A percentile compares a stretch with the other conserved stretches of the same genome.
Evolutionary conservation across 495 filamentous ascomycete genomes (phyloP).

Genomic region (Podospora appendiculata): DNA sequence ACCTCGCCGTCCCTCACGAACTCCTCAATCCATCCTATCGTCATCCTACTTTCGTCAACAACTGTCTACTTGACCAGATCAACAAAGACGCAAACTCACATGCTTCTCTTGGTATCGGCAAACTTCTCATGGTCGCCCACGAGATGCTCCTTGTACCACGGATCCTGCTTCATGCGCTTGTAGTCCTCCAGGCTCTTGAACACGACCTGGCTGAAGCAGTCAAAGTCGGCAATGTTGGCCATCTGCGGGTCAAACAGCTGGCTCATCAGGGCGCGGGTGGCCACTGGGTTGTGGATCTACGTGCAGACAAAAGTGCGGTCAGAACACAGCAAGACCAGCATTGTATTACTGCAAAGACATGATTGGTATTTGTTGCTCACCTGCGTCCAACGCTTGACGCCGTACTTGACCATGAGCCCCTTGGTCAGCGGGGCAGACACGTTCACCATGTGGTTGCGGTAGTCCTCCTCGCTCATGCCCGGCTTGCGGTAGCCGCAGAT

Average conservation of each 20-base stretch:
- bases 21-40: too few relatives aligned
- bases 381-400: constrained; percentile 29
- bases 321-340: not conserved
- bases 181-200: constrained; percentile 33
- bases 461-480: constrained; percentile 43
- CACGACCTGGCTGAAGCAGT: constrained; percentile 36
- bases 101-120: constrained; percentile 36
- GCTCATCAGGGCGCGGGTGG: constrained; percentile 29
- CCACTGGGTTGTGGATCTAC: constrained; percentile 32
- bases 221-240: constrained; percentile 29
- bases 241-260: constrained; percentile 32
- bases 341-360: not conserved
- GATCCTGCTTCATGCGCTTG: constrained; percentile 28
- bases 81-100: too few relatives aligned
- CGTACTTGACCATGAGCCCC: constrained; percentile 39
- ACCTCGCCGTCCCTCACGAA: too few relatives aligned
- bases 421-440: constrained; percentile 34
- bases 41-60: too few relatives aligned
- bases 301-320: not conserved
- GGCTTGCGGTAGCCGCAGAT: constrained; percentile 42
- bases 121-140: constrained; percentile 38
- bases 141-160: constrained; percentile 31
- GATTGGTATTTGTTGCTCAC: too few relatives aligned
- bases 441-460: constrained; percentile 40
- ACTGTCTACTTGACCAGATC: not conserved